Percentiles rank a stretch among this genome's conserved stretches.
Evolutionary conservation across 495 filamentous ascomycete species (phyloP).

Genomic region (Penicillium paxilli): DNA sequence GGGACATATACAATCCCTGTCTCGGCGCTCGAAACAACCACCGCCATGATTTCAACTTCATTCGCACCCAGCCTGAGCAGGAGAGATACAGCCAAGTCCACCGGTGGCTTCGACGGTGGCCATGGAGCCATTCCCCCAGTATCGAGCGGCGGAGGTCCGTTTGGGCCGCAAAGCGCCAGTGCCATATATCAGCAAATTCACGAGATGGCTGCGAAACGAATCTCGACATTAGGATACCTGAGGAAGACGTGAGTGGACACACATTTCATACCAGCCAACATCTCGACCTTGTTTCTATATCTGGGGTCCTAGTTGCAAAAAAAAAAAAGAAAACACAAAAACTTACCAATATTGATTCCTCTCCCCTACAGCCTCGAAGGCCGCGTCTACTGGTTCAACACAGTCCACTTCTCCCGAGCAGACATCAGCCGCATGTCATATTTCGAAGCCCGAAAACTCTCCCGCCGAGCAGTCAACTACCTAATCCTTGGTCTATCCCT

Average conservation of each 20-base stretch:
- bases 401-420: slow-evolving; percentile 81
- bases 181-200: slow-evolving; percentile 82
- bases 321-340: neutral
- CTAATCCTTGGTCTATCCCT: slow-evolving; percentile 90
- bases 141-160: slow-evolving; percentile 33
- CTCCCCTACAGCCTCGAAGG: slow-evolving; percentile 73
- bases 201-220: slow-evolving; percentile 85
- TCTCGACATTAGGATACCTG: slow-evolving; percentile 93
- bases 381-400: slow-evolving; percentile 96
- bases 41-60: slow-evolving; percentile 37
- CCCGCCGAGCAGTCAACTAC: slow-evolving; percentile 86
- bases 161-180: slow-evolving; percentile 62
- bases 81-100: slow-evolving; percentile 40
- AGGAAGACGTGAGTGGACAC: slow-evolving; percentile 84
- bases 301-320: too few species aligned
- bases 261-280: too few species aligned
- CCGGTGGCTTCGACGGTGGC: slow-evolving; percentile 27
- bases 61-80: slow-evolving; percentile 37
- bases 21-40: neutral
- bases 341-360: neutral
- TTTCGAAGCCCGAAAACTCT: slow-evolving; percentile 78
- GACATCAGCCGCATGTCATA: slow-evolving; percentile 82
- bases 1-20: too few species aligned
- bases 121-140: slow-evolving; percentile 29
- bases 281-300: too few species aligned